These are phyloP conservation scores for Curvularia sp. DNA, from an alignment of 2,329 filamentous ascomycete species.

Conservation along the genomic window DNA sequence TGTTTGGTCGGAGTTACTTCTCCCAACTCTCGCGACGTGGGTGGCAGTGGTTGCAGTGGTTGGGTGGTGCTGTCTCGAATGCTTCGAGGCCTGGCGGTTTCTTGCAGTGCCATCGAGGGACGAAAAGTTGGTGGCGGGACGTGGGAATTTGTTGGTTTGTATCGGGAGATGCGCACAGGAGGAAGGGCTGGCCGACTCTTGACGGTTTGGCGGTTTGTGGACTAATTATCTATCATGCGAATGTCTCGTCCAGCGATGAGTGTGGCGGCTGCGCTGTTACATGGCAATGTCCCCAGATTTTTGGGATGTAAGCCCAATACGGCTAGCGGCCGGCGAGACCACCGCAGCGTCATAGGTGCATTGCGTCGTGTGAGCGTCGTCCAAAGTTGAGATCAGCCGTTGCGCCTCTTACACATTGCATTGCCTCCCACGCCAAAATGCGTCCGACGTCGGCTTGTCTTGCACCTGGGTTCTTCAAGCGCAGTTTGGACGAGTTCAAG, in stretches of 20 bases:
- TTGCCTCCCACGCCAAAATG: slow-evolving; percentile 37
- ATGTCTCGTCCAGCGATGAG: neutral
- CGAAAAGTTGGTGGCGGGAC: slow-evolving; percentile 19
- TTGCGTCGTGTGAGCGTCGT: slow-evolving; percentile 19
- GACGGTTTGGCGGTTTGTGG: neutral
- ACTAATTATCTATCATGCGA: slow-evolving; percentile 9
- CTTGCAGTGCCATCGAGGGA: slow-evolving; percentile 48
- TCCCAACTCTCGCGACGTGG: slow-evolving; percentile 68
- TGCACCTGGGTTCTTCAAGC: slow-evolving; percentile 62
- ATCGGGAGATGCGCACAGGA: slow-evolving; percentile 11
- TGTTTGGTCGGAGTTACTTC: slow-evolving; percentile 60
- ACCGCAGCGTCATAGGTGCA: slow-evolving; percentile 27
- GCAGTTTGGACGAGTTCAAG: slow-evolving; percentile 66
- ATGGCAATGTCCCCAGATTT: slow-evolving; percentile 26
- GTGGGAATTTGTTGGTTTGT: neutral
- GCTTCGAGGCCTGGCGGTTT: slow-evolving; percentile 40
- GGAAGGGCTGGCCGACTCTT: neutral
- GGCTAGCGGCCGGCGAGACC: slow-evolving; percentile 27
- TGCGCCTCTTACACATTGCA: slow-evolving; percentile 9
- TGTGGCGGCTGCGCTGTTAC: slow-evolving; percentile 11
- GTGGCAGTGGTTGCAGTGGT: slow-evolving; percentile 39
- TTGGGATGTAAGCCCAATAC: slow-evolving; percentile 23
- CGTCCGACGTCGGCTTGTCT: slow-evolving; percentile 47
- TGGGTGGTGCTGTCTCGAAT: slow-evolving; percentile 38
- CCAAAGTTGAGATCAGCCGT: slow-evolving; percentile 12